Evolutionary conservation across 345 rosid species (phyloP), one percentile per base, ranked within the genome.

Genomic region (Brassica carinata): DNA sequence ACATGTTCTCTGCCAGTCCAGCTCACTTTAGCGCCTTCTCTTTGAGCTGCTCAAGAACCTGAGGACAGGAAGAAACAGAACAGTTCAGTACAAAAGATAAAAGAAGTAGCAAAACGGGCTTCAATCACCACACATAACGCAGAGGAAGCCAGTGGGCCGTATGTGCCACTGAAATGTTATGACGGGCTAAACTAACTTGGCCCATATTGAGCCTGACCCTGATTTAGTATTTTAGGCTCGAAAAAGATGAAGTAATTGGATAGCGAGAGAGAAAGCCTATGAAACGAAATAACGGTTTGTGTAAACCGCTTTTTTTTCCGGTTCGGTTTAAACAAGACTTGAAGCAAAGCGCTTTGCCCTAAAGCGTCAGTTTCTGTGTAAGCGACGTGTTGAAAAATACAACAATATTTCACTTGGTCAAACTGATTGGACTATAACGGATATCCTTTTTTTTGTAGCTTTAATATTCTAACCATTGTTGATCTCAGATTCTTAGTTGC

Each of bases 21-120:
- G 96, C 94, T 1, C 96, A 92, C 85, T 86, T 88, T 81, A 91
- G 69, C n/a, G 96, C 92, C 80, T 85, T 91, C 73, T 85, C 98
- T 72, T 85, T 91, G 34, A 93, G 86, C 84, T 93, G 88, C 66
- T 82, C 88, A 80, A 95, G 85, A 71, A 82, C 93, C 97, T 93
- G 77, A 75, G 27, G 57, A 67, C 53, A 26, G 73, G 68, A 85
- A 75, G 3, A 38, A 45, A 36, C n/a, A 30, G 9, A 18, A 8
- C 29, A 13, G 36, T 72, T 79, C 1, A 36, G 40, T 36, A 36
- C 40, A 36, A 7, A 13, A 23, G 7, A 38, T 13, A 26, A 40
- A 45, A 45, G 53, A 45, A 45, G 15, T 43, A 45, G 53, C 15
- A 45, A 45, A 45, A 45, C 53, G 53, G 53, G 15, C 53, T 45